phyloP scores from a whole-genome alignment of 192 early-diverging fungal genomes.

The Rhizophagus sp. region DNA sequence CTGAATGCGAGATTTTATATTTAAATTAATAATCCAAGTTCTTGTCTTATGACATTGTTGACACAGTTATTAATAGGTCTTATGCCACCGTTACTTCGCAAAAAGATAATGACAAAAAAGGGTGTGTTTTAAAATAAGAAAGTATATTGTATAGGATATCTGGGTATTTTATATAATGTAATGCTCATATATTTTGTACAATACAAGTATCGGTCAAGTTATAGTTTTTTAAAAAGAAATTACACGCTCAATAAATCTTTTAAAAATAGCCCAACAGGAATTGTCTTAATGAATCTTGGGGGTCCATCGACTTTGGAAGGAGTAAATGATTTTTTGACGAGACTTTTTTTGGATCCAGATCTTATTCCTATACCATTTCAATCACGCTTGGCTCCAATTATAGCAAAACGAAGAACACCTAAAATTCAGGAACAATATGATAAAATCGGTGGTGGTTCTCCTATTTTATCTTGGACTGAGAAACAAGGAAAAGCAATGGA shows the following conservation, averaged over 20 bases:
- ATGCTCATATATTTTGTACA: neutral
- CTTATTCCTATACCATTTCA: conserved; percentile 91
- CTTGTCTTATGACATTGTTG: neutral
- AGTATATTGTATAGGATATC: neutral
- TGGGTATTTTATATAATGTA: neutral
- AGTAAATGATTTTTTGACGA: conserved; percentile 78
- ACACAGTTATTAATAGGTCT: neutral
- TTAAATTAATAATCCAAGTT: neutral
- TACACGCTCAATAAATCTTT: too few relatives aligned
- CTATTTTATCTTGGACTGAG: conserved; percentile 89
- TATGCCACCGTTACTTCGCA: neutral
- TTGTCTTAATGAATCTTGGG: conserved; percentile 94
- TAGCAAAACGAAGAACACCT: conserved; percentile 81
- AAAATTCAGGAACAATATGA: conserved; percentile 89
- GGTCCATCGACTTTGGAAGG: conserved; percentile 76
- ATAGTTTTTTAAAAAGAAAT: too few relatives aligned
- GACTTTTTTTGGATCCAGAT: conserved; percentile 90
- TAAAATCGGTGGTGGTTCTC: conserved; percentile 93
- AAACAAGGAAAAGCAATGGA: conserved; percentile 81
- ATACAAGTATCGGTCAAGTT: too few relatives aligned
- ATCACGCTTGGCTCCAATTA: conserved; percentile 63
- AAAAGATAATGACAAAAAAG: neutral
- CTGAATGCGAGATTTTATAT: neutral
- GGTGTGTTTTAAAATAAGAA: neutral
- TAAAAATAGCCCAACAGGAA: conserved; percentile 63